A percentile compares a stretch with the other conserved stretches of the same genome.
phyloP scores from a whole-genome alignment of 2,329 filamentous ascomycete species.

The Exophiala bonariae region DNA sequence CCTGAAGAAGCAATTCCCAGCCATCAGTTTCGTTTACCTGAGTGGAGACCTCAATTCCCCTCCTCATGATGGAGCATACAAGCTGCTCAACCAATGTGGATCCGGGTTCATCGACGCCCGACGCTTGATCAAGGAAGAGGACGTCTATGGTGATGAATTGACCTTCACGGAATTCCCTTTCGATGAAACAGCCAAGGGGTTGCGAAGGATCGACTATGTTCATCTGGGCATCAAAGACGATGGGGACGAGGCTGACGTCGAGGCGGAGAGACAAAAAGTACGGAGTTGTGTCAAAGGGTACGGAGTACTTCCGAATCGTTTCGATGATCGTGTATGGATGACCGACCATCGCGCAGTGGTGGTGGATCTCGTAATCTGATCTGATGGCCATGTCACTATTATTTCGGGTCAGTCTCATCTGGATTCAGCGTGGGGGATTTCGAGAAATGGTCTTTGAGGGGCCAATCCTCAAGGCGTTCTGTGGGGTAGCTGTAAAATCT shows the following conservation, averaged over 20 bases:
- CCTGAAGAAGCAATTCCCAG: conserved; percentile 16
- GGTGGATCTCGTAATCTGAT: conserved; percentile 40
- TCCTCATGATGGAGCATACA: conserved; percentile 53
- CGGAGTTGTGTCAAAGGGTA: conserved; percentile 49
- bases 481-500: too few relatives aligned
- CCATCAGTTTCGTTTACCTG: conserved; percentile 47
- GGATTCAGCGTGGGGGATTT: too few relatives aligned
- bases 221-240: conserved; percentile 36
- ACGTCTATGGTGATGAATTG: conserved; percentile 50
- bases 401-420: too few relatives aligned
- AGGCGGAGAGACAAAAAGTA: conserved; percentile 4
- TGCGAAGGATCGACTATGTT: conserved; percentile 54
- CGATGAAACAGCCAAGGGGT: conserved; percentile 34
- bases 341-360: conserved; percentile 61
- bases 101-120: conserved; percentile 41
- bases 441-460: too few relatives aligned
- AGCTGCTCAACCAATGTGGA: conserved; percentile 42
- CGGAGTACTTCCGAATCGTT: conserved; percentile 53
- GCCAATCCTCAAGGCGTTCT: too few relatives aligned
- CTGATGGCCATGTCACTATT: too few relatives aligned
- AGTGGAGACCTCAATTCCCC: conserved; percentile 59
- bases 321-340: conserved; percentile 55
- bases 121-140: conserved; percentile 34
- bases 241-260: conserved; percentile 15
- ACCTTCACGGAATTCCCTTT: conserved; percentile 56